These are phyloP conservation scores for Lepiota brunneoincarnata DNA, from an alignment of 768 basidiomycete species.

Conservation along the genomic window DNA sequence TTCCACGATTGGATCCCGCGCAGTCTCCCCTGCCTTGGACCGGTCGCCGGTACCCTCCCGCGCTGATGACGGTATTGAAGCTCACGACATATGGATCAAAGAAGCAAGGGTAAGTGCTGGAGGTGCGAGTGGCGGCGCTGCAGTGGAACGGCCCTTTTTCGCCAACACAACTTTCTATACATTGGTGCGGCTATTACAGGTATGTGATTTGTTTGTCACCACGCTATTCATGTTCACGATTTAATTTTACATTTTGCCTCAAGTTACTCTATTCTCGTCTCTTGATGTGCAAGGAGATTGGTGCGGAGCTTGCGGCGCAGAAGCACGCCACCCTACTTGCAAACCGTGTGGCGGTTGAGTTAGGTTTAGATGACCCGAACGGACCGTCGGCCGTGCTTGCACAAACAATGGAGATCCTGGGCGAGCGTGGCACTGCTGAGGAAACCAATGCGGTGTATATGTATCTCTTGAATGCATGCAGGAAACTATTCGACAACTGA, in stretches of 20 bases:
- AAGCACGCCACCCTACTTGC: conserved; percentile 64
- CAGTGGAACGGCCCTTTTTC: conserved; percentile 65
- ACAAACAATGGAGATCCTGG: conserved; percentile 63
- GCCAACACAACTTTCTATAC: conserved; percentile 93
- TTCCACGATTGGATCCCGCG: conserved; percentile 40
- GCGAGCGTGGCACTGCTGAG: conserved; percentile 42
- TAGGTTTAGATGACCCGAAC: conserved; percentile 84
- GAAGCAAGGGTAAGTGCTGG: conserved; percentile 36
- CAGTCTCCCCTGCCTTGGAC: conserved; percentile 35
- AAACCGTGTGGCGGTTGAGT: conserved; percentile 79
- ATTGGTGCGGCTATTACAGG: conserved; percentile 85
- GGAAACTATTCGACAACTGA: conserved; percentile 93
- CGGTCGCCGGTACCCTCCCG: conserved; percentile 25
- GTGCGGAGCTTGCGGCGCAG: conserved; percentile 64
- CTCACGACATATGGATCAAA: conserved; percentile 59
- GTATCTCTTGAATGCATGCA: conserved; percentile 87
- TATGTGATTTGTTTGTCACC: conserved; percentile 23
- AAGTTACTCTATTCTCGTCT: conserved; percentile 90
- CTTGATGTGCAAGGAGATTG: conserved; percentile 79
- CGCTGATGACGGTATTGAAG: conserved; percentile 25
- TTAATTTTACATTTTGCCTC: conserved; percentile 5
- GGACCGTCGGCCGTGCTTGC: conserved; percentile 68
- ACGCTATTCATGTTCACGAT: conserved; percentile 12
- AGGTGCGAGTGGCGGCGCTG: conserved; percentile 13
- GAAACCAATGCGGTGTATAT: conserved; percentile 75